These are phyloP conservation scores for Rubroshorea leprosula DNA, from an alignment of 345 rosid species.

Conservation along the genomic window DNA sequence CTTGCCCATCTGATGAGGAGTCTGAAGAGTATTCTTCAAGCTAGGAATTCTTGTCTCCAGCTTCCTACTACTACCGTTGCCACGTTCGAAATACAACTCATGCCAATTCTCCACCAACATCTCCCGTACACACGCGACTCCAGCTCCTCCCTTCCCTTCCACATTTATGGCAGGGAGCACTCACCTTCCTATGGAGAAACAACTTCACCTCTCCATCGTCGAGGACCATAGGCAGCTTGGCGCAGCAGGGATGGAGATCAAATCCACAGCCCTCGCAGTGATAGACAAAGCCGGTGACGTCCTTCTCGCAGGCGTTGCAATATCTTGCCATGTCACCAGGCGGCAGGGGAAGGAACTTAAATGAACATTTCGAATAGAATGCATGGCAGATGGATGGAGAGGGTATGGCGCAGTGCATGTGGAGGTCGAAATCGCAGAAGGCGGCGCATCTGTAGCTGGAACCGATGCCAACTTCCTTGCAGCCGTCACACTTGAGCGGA, in stretches of 20 bases:
- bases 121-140: conserved; percentile 87
- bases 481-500: conserved; percentile 92
- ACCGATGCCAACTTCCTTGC: conserved; percentile 91
- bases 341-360: conserved; percentile 22
- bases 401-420: conserved; percentile 33
- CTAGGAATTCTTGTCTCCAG: conserved; percentile 45
- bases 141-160: conserved; percentile 35
- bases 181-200: conserved; percentile 25
- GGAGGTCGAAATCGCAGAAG: conserved; percentile 35
- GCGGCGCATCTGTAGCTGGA: conserved; percentile 61
- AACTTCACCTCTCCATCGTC: conserved; percentile 32
- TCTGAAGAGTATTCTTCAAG: conserved; percentile 49
- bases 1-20: conserved; percentile 36
- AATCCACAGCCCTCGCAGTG: conserved; percentile 37
- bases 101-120: conserved; percentile 87
- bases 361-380: conserved; percentile 32
- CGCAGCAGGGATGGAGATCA: conserved; percentile 48
- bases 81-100: conserved; percentile 43
- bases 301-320: conserved; percentile 33
- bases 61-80: conserved; percentile 26
- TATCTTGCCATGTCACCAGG: conserved; percentile 20
- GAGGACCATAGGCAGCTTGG: conserved; percentile 31
- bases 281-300: conserved; percentile 35
- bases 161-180: conserved; percentile 29
- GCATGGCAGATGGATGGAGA: conserved; percentile 25